Base-by-base conservation (phyloP, 768 basidiomycete genomes). In the Naematelia encephala region DNA sequence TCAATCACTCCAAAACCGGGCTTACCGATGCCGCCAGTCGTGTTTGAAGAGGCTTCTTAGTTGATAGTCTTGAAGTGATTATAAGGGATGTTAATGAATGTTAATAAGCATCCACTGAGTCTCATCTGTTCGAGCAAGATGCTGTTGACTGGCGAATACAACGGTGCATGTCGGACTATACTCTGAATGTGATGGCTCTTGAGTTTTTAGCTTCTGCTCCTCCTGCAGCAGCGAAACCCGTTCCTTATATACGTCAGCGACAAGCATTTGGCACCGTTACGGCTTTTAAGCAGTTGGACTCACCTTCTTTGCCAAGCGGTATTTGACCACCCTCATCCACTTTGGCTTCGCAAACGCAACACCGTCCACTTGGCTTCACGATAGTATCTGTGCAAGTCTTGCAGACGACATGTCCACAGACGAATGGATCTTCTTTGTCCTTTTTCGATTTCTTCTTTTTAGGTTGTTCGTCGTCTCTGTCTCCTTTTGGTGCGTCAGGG, bases 381-480 rank as follows among this genome's bases (percentile, higher is more conserved):
- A 98, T 85, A 2, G 89, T 86, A 54, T 97, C 91, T 2, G 86
- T 86, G 76, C 96, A 98, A 4, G 86, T 88, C 71, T 89, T 88
- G 78, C 96, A 99, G 0, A 87, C 83, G 26, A 97, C 91, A 76
- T 99, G 91, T 0, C 86, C 87, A 75, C 94, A 99, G 4, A 68
- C 62, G 25, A 49, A 62, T 5, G 63, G 64, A 27, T 73, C 70
- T 12, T 73, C 69, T 44, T 68, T 65, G 14, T 66, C 60, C 44
- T 69, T 61, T 39, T 76, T 68, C 44, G 62, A 61, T 50, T 68
- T 69, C 57, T 69, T 67, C 66, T 68, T 69, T 48, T 69, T 69
- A 23, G 51, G 51, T 39, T 58, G 49, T 29, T 64, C 62, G 43
- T 46, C 53, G 44, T 65, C 52, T 28, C 28, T 58, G 29, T 59